Evolutionary conservation across 345 rosid species (phyloP), one percentile per base, ranked within the genome.

Genomic region (Isatis tinctoria): DNA sequence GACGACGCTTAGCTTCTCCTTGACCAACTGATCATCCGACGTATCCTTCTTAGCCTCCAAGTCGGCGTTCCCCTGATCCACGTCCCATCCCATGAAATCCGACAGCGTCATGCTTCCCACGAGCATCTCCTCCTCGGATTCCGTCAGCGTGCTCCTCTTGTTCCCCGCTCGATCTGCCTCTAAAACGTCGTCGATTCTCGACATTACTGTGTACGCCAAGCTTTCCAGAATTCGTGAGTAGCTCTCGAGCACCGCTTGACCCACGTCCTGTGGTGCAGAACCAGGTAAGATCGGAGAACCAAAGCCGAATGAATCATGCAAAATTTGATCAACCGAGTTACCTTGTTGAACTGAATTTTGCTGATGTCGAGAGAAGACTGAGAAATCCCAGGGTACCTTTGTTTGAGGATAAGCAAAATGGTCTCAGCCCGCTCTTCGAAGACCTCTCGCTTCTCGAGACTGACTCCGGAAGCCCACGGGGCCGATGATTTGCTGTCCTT

Each of bases 351-450:
- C 45, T 90, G 93, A 48, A 94, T 94, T 74, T 91, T 94, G 82
- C 92, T 91, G 41, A 91, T 86, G 81, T 94, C 98, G 26, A 94
- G 85, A 16, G 96, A 40, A 28, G 97, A 94, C 67, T 94, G 97
- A 82, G 96, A 86, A 69, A 86, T 60, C 70, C 98, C 98, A 0
- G 97, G 98, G 78, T 81, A 92, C 24, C 85, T 73, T 4, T 91
- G 96, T 74, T 94, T 94, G 70, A 94, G 76, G 27, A 94, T 80
- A 66, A 87, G 87, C 45, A 94, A 70, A 77, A 94, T 85, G 12
- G 96, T 91, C 80, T 90, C 93, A 2, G 93, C 97, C 82, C 98
- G 80, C 73, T 91, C 98, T 72, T 92, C 98, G 43, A 94, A 94
- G 2, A 86, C 85, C 74, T 94, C 98, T 83, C 98, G 83, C 80